Base-by-base conservation (phyloP, 768 basidiomycete species). In the Pholiota molesta region DNA sequence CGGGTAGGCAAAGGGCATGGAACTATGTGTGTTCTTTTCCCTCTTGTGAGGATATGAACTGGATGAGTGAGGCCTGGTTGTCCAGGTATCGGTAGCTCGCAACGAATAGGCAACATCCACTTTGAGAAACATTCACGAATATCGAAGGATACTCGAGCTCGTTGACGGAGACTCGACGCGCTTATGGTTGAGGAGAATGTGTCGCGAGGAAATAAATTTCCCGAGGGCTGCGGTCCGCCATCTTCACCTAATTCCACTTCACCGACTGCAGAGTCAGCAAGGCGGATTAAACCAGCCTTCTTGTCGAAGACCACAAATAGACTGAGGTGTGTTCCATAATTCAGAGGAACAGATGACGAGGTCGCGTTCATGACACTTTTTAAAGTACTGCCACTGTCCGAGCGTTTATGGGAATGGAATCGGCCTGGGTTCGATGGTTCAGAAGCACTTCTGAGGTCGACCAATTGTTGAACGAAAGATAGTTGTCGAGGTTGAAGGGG, bases 301-400 rank as follows among this genome's bases (percentile, higher is more conserved):
- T 94, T 94, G 73, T 95, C 93, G 70, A 95, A 95, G 23, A 88
- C 77, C 60, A 92, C 86, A 69, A 94, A 94, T n/a, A 95, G 76
- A 66, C 86, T 86, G 68, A 91, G 84, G 66, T 93, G 91, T 5
- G 83, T 82, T 19, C 88, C 88, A 68, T 91, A 90, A 59, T 78
- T 78, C 62, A 80, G 68, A 5, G 74, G 71, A 9, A 69, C 68
- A 16, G 72, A 60, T 10, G 77, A 72, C 6, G 78, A 70, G 28
- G 67, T 58, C 45, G 66, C 72, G 49, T 71, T 70, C 35, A 70
- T 72, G 26, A 70, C 67, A 47, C 70, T 72, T 47, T 75, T 79
- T 13, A 78, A 53, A 17, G 80, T 75, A 57, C 75, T 62, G 14
- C 62, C 76, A 62, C 83, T 83, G 53, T 78, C 69, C 37, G 79